Evolutionary conservation across 2,329 filamentous ascomycete genomes (phyloP), one percentile per base, ranked within the genome.

Genomic region (Ceratocystis destructans): DNA sequence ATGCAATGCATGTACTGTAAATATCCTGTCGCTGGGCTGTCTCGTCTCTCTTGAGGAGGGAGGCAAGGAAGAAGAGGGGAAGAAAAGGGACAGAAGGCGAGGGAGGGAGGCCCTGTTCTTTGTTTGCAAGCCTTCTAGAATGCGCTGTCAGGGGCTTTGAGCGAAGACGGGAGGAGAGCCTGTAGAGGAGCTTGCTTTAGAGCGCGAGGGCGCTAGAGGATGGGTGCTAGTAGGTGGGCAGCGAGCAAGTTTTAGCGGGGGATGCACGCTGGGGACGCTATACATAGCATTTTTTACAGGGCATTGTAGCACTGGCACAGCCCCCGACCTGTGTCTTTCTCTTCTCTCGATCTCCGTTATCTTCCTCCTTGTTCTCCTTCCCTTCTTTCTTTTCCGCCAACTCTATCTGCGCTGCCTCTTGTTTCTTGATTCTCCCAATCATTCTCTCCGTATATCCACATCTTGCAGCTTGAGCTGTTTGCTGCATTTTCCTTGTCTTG

Each of bases 71-170:
- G 48, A 12, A 50, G 48, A 22, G 46, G 46, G n/a, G 46, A 22
- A 25, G 22, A 17, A 59, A 33, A 59, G 55, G 55, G 31, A 61
- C 17, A 61, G 12, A 31, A 22, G 31, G n/a, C 28, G 55, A 61
- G 28, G 53, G 55, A 61, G 28, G 53, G 53, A n/a, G 25, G 31
- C 17, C 7, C 33, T 33, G 31, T n/a, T 8, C 15, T 61, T 33
- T 61, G n/a, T 61, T 41, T 46, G n/a, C 22, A 28, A 20, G 59
- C 37, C 37, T 62, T 62, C 37, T 62, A 62, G 37, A 25, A 44
- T 44, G n/a, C n/a, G 59, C 59, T 31, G 37, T 61, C 37, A 57
- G 53, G 53, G 53, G 50, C n/a, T 25, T 10, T 25, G 20, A 15
- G 12, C 12, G 20, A 6, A 15, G 12, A 15, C 25, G 12, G 22